phyloP scores from a whole-genome alignment of 2,329 filamentous ascomycete genomes.

The Moelleriella libera region DNA sequence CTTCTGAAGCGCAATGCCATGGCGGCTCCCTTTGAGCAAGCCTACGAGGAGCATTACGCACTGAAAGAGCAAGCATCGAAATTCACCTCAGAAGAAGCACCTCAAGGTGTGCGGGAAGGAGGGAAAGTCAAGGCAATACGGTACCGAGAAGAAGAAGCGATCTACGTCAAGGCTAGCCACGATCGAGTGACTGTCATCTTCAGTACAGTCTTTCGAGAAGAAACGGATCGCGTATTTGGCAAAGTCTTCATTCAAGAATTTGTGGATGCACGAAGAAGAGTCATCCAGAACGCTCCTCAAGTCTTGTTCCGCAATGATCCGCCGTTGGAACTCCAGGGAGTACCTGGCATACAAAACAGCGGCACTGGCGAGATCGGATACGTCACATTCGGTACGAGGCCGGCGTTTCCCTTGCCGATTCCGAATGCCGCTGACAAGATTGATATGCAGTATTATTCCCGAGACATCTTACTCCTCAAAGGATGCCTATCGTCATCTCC shows the following conservation, averaged over 20 bases:
- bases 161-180: constrained; percentile 95
- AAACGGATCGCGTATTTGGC: constrained; percentile 93
- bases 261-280: constrained; percentile 84
- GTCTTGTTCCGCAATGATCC: constrained; percentile 93
- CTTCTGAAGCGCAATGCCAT: constrained; percentile 96
- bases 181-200: constrained; percentile 98
- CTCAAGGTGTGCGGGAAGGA: constrained; percentile 78
- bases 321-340: constrained; percentile 76
- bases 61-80: constrained; percentile 80
- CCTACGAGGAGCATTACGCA: constrained; percentile 82
- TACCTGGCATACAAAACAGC: constrained; percentile 66
- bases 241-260: constrained; percentile 99
- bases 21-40: constrained; percentile 95
- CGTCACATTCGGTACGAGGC: constrained; percentile 79
- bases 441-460: constrained; percentile 68
- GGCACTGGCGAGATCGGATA: constrained; percentile 85
- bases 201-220: constrained; percentile 93
- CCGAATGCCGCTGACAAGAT: constrained; percentile 7
- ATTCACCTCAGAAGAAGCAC: constrained; percentile 87
- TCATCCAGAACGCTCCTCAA: constrained; percentile 96
- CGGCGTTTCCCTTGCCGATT: not conserved
- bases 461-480: constrained; percentile 78
- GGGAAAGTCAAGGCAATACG: constrained; percentile 92
- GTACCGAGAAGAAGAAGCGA: constrained; percentile 96
- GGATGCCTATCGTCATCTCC: constrained; percentile 89